Evolutionary conservation across 2,329 filamentous ascomycete genomes (phyloP).

Genomic region (Aspergillus viridinutans): DNA sequence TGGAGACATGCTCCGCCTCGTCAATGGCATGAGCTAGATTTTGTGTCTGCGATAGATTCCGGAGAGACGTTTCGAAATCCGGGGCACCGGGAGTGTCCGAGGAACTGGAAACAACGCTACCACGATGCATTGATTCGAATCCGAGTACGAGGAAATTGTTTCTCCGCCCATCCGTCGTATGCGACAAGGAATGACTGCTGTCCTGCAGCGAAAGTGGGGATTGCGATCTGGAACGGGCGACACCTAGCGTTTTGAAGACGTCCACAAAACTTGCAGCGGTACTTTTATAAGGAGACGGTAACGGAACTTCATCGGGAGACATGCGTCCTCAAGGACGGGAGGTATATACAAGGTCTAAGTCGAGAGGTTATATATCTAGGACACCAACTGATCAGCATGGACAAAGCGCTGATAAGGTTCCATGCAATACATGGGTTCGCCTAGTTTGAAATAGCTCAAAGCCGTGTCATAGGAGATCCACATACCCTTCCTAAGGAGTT

Average conservation of each 20-base stretch:
- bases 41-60: slow-evolving; percentile 31
- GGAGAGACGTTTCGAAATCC: slow-evolving; percentile 36
- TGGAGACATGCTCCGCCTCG: slow-evolving; percentile 35
- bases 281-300: slow-evolving; percentile 31
- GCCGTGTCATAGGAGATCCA: neutral
- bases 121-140: slow-evolving; percentile 41
- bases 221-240: slow-evolving; percentile 36
- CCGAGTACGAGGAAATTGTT: slow-evolving; percentile 30
- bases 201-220: slow-evolving; percentile 32
- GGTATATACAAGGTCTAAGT: slow-evolving; percentile 12
- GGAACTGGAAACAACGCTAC: slow-evolving; percentile 35
- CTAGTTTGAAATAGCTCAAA: neutral
- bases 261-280: slow-evolving; percentile 39
- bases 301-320: slow-evolving; percentile 42
- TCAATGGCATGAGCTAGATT: slow-evolving; percentile 34
- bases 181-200: slow-evolving; percentile 27
- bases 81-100: slow-evolving; percentile 36
- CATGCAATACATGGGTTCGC: slow-evolving; percentile 5
- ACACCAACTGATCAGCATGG: slow-evolving; percentile 9
- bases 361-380: slow-evolving; percentile 17
- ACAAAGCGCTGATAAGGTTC: slow-evolving; percentile 4
- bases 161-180: slow-evolving; percentile 31
- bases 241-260: slow-evolving; percentile 42
- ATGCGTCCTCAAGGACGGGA: slow-evolving; percentile 30
- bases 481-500: slow-evolving; percentile 14